Percentiles rank a stretch among this genome's conserved stretches.
Conservation (phyloP, 768 basidiomycete genomes). For the Suillus cothurnatus region DNA sequence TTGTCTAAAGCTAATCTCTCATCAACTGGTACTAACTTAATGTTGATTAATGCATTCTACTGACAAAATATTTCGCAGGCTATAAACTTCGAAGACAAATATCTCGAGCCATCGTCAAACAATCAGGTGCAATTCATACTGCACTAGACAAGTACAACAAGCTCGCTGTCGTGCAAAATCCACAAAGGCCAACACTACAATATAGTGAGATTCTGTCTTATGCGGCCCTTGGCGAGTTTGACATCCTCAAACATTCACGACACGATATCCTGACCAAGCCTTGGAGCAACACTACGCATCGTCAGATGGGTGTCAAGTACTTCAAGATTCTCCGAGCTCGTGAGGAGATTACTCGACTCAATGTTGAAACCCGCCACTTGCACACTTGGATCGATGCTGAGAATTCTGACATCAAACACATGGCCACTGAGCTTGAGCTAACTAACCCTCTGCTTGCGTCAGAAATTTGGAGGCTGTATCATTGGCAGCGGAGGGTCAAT, state of each 20-base stretch:
- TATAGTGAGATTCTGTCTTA: background rate
- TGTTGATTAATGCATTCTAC: no score
- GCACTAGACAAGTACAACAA: background rate
- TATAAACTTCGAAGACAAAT: no score
- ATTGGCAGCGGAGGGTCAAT: background rate
- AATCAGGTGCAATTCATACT: no score
- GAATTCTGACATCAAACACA: conserved; percentile 10
- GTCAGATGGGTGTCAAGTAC: conserved; percentile 27
- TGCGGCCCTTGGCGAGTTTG: background rate
- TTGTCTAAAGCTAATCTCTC: no score
- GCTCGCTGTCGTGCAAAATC: background rate
- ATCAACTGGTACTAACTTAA: no score
- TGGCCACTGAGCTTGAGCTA: background rate
- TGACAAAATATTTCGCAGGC: no score
- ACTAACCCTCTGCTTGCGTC: conserved; percentile 3
- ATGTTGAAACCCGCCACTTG: conserved; percentile 27
- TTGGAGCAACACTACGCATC: conserved; percentile 43
- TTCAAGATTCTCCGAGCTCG: conserved; percentile 31
- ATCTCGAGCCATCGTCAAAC: no score
- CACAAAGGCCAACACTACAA: background rate
- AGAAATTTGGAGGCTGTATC: conserved; percentile 2
- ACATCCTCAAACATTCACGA: no score
- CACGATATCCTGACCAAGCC: conserved; percentile 24
- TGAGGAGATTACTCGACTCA: conserved; percentile 32
- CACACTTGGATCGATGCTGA: conserved; percentile 21